These are phyloP conservation scores for Globisporangium polare DNA, from an alignment of 352 stramenopile genomes.

Conservation along the genomic window DNA sequence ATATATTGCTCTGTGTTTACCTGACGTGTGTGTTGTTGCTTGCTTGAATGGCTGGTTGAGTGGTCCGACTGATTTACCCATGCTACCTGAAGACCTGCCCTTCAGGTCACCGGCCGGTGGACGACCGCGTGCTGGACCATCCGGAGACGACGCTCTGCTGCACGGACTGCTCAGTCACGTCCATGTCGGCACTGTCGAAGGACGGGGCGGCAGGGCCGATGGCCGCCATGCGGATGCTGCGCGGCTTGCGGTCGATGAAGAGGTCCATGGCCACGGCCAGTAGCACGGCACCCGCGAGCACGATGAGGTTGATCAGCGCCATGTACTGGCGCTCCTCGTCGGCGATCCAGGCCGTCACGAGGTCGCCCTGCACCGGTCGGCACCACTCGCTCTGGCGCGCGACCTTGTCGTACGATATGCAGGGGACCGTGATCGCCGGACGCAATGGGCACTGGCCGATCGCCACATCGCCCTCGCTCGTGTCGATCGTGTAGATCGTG, in stretches of 20 bases:
- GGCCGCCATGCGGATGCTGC: constrained; percentile 9
- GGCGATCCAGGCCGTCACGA: constrained; percentile 24
- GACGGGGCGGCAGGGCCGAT: constrained; percentile 16
- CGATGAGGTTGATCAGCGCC: constrained; percentile 23
- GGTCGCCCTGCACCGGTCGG: constrained; percentile 16
- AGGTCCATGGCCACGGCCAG: constrained; percentile 26
- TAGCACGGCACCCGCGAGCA: constrained; percentile 24
- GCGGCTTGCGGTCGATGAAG: constrained; percentile 25
- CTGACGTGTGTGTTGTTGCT: not conserved
- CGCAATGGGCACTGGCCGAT: constrained; percentile 9
- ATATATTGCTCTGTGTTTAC: not conserved
- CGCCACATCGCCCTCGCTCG: constrained; percentile 4
- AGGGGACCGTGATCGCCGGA: constrained; percentile 25
- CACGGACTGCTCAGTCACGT: constrained; percentile 13
- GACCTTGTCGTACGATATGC: constrained; percentile 16
- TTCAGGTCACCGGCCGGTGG: not conserved
- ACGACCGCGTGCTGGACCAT: constrained; percentile 15
- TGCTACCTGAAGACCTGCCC: not conserved
- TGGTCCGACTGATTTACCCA: not conserved
- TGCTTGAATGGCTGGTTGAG: not conserved
- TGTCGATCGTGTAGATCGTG: constrained; percentile 22
- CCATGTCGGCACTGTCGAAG: constrained; percentile 25
- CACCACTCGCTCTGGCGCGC: constrained; percentile 24
- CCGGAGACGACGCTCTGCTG: constrained; percentile 2
- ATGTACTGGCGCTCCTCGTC: constrained; percentile 26